Base-by-base conservation (phyloP, 2,329 filamentous ascomycete species). In the Akanthomyces uredinophilus region DNA sequence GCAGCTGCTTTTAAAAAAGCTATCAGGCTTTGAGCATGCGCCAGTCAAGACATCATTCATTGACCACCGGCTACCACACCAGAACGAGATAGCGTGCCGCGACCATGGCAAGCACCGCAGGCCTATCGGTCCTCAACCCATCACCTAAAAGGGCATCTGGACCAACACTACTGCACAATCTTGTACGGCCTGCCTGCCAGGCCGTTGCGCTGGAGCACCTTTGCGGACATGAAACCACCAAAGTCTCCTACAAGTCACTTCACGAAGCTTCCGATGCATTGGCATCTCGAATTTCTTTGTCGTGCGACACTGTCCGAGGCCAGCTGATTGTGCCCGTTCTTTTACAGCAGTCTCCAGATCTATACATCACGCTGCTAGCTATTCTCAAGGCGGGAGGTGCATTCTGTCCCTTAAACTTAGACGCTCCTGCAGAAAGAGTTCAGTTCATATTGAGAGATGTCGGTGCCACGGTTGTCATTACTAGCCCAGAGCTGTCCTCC, bases 391-490 rank as follows among this genome's bases (percentile, higher is more conserved):
- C 87, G 14, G 93, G 93, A 7, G 90, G 84, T 41, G 91, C 91
- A 0, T 96, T 96, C 68, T 96, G 92, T 66, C 92, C 93, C 0
- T 77, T 97, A 61, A 89, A 89, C 64, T 80, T 90, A 54, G 92
- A 96, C 73, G 85, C 88, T 0, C 93, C 93, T 0, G 73, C 79
- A 4, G 91, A 96, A 59, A 83, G 93, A 54, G 81, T 96, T 49
- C 84, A 81, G 56, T 96, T 96, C 71, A 93, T 96, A 55, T 74
- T 93, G 18, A 73, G 83, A n/a, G 92, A 97, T 78, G 84, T 96
- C 44, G 79, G 80, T 13, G 91, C 92, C 7, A 77, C 75, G 8
- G 71, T 96, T 0, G 76, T 96, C 32, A 75, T 96, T 49, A 90
- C 88, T 0, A 86, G 82, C 0, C 69, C 76, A 18, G 76, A 78